Conservation (phyloP, 1,284 basidiomycete genomes). For the Fomitopsis pinicola region DNA sequence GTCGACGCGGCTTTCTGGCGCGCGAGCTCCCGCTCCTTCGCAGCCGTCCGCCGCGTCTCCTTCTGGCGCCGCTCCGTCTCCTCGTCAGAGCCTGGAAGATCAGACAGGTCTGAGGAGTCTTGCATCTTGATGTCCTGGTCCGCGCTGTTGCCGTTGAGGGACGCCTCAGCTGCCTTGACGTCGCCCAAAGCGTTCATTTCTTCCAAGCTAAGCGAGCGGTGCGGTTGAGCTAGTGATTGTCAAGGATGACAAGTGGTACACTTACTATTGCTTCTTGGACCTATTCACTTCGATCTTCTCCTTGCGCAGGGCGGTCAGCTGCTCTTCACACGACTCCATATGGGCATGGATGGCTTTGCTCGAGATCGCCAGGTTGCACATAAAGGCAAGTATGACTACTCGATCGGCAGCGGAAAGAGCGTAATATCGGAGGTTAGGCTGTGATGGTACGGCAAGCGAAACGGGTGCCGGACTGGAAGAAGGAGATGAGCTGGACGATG, state of each 20-base stretch:
- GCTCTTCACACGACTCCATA: slow-evolving; percentile 88
- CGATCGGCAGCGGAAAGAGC: slow-evolving; percentile 74
- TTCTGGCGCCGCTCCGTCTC: slow-evolving; percentile 43
- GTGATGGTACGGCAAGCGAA: slow-evolving; percentile 36
- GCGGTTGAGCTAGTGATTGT: slow-evolving; percentile 5
- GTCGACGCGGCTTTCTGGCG: slow-evolving; percentile 68
- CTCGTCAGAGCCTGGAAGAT: slow-evolving; percentile 42
- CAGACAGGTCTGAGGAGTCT: slow-evolving; percentile 69
- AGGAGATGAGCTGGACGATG: slow-evolving; percentile 33
- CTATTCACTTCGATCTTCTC: slow-evolving; percentile 94
- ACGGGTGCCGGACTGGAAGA: slow-evolving; percentile 38
- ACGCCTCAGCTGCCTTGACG: slow-evolving; percentile 42
- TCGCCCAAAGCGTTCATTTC: slow-evolving; percentile 70
- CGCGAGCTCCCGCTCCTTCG: slow-evolving; percentile 73
- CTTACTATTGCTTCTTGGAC: slow-evolving; percentile 60
- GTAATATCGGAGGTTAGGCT: slow-evolving; percentile 71
- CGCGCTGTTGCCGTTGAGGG: slow-evolving; percentile 21
- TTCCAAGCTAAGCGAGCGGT: slow-evolving; percentile 49
- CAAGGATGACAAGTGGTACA: slow-evolving; percentile 51
- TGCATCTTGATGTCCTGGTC: slow-evolving; percentile 57
- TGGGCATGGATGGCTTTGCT: slow-evolving; percentile 84
- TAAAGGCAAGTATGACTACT: slow-evolving; percentile 80
- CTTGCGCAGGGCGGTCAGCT: slow-evolving; percentile 89
- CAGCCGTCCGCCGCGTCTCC: slow-evolving; percentile 38
- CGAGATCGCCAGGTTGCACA: slow-evolving; percentile 87